Base-by-base conservation (phyloP, 257 asterid species). In the Leptodermis oblonga region DNA sequence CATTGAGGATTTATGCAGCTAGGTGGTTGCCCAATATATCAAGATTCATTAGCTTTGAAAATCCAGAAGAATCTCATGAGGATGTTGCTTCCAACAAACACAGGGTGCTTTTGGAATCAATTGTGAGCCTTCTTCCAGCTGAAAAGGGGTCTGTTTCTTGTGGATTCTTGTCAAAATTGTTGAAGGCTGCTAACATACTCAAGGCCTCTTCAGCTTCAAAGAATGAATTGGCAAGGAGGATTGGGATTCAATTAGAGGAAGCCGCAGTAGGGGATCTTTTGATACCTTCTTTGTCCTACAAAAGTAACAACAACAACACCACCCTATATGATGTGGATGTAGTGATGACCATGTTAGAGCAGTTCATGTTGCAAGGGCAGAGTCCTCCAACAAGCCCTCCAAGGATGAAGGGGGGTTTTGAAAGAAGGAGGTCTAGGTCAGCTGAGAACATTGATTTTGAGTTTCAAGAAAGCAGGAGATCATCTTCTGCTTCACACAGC, bases 311-410 rank as follows among this genome's bases (percentile, higher is more conserved):
- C 20, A 77, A 74, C 30, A 42, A 72, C 73, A 30, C 30, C 23
- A 52, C 59, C 59, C 22, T 76, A 4, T 87, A 86, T 28, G 90
- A 92, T 68, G 95, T 89, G 5, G 98, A 92, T 55, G 60, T 79
- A 15, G 93, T 85, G 10, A 54, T 86, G 51, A 83, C 78, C n/a
- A 87, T 89, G 51, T 36, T 92, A 26, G 92, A 89, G 58, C 87
- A 85, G 61, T 92, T 92, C 84, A 78, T 81, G 90, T 56, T 81
- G 62, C 94, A 87, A 73, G 90, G 90, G 64, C 94, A 84, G 58
- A 89, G 92, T 56, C 96, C 98, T 0, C 94, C 92, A 6, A 82
- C 92, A 5, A 90, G 96, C 79, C 98, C 98, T 68, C 78, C 72
- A 3, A 83, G 88, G 52, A 63, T 51, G 13, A 87, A 82, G 69